phyloP scores from a whole-genome alignment of 352 stramenopile genomes.

The Aphanomyces invadans region DNA sequence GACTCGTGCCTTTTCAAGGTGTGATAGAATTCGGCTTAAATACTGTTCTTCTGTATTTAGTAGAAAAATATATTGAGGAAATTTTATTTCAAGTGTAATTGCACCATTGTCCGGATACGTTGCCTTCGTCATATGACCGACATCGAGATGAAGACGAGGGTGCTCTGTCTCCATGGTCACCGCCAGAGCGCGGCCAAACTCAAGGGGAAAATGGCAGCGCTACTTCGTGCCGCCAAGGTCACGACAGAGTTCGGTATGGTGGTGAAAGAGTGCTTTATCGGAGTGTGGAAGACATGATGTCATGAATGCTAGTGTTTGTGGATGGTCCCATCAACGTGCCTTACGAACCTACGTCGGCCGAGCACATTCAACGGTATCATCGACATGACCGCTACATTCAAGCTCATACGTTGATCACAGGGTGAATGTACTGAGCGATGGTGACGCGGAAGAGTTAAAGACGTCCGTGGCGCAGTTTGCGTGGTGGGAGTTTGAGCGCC shows the following conservation, averaged over 20 bases:
- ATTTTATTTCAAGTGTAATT: background rate
- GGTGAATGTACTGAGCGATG: slow-evolving; percentile 16
- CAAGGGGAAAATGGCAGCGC: slow-evolving; percentile 59
- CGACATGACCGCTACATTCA: background rate
- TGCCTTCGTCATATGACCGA: background rate
- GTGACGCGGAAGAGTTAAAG: slow-evolving; percentile 32
- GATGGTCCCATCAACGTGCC: slow-evolving; percentile 64
- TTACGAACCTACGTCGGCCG: slow-evolving; percentile 52
- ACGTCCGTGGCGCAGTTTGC: slow-evolving; percentile 44
- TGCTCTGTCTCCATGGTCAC: slow-evolving; percentile 82
- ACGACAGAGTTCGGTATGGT: slow-evolving; percentile 68
- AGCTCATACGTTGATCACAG: slow-evolving; percentile 3
- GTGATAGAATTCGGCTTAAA: background rate
- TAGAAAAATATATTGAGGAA: too few species aligned
- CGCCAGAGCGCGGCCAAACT: slow-evolving; percentile 69
- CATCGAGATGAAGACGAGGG: slow-evolving; percentile 40
- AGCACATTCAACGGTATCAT: slow-evolving; percentile 40
- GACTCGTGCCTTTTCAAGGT: background rate
- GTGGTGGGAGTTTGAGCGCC: slow-evolving; percentile 60
- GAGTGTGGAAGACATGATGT: too few species aligned
- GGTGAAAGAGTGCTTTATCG: background rate
- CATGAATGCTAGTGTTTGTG: slow-evolving; percentile 57
- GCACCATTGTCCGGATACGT: background rate
- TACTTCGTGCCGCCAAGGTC: slow-evolving; percentile 64
- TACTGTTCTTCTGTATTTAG: too few species aligned